Base-by-base conservation (phyloP, 495 filamentous ascomycete species). In the Aspergillus bertholletiae region DNA sequence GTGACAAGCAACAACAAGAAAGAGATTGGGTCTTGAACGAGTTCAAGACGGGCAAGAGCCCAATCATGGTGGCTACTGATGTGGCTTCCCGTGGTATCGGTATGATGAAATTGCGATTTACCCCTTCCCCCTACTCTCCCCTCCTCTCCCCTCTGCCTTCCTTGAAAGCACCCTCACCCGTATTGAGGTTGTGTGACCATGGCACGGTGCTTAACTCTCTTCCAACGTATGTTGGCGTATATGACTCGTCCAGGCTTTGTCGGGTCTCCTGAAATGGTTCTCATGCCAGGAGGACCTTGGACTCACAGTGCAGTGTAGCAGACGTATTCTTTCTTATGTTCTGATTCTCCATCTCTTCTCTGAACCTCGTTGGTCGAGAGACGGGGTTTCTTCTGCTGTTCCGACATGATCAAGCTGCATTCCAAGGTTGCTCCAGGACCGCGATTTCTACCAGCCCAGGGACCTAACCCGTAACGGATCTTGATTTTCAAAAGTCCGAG, bases 1-100 rank as follows among this genome's bases (percentile, higher is more conserved):
- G 94, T 65, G 94, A 98, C 82, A 98, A 98, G 79, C 92, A 96
- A 66, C 94, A 98, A 70, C 95, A 97, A 69, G 94, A 98, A 76
- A 92, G 94, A 77, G 94, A 98, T 77, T 98, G 94, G 94, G 94
- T 98, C 62, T 79, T 98, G 70, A 96, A 97, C 69, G 94, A 98
- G 72, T 98, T 98, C 83, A 98, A 97, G 85, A 91, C 90, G 61
- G 92, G 94, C 76, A 82, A 85, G 58, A 93, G 90, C 55, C 88
- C 88, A 46, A 83, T 96, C 55, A 82, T 98, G 71, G 90, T 98
- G 53, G 94, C 94, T 21, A 98, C 94, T 24, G 94, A 98, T 73
- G 94, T 98, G 49, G 94, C 94, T 47, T 95, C 94, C 28, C 84
- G 94, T 77, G 93, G 93, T 72, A 98, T 98, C 80, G 94, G 94